A percentile compares a stretch with the other conserved stretches of the same genome.
Evolutionary conservation across 305 asterid species (phyloP).

Genomic region (Salvia sclarea): DNA sequence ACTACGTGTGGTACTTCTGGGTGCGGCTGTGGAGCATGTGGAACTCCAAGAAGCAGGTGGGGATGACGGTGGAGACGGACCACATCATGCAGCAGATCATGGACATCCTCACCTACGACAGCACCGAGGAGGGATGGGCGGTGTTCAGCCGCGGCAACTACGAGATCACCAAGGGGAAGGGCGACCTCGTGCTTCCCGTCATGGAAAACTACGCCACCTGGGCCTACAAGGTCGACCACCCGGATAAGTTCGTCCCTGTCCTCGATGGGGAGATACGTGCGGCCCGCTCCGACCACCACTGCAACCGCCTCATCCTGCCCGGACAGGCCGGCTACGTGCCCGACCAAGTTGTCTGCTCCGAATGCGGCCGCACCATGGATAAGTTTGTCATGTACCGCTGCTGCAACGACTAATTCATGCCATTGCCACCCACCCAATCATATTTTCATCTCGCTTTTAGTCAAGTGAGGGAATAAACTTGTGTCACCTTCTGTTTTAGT

Average conservation of each 20-base stretch:
- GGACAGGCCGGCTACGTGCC: conserved; percentile 60
- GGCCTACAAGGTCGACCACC: conserved; percentile 46
- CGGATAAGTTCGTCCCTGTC: conserved; percentile 50
- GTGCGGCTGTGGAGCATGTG: conserved; percentile 88
- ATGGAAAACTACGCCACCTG: conserved; percentile 45
- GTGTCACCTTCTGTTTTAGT: background rate
- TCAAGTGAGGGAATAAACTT: too few species aligned
- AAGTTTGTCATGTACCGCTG: conserved; percentile 81
- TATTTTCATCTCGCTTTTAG: too few species aligned
- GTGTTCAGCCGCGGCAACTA: conserved; percentile 60
- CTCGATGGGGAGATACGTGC: conserved; percentile 45
- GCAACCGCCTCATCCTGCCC: conserved; percentile 59
- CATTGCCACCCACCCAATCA: too few species aligned
- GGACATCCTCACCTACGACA: conserved; percentile 60
- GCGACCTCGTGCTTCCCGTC: conserved; percentile 41
- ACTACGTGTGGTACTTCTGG: conserved; percentile 84
- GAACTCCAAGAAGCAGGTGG: conserved; percentile 77
- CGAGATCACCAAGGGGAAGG: conserved; percentile 57
- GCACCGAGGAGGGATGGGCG: conserved; percentile 88
- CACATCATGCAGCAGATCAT: conserved; percentile 65
- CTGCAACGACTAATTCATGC: conserved; percentile 50
- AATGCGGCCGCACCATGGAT: conserved; percentile 75
- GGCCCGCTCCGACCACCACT: conserved; percentile 50
- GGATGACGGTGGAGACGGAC: conserved; percentile 57
- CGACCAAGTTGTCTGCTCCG: conserved; percentile 67